Percentiles rank a stretch among this genome's conserved stretches.
These are phyloP conservation scores for Pholiota adiposa DNA, from an alignment of 1,284 basidiomycete genomes.

Conservation along the genomic window DNA sequence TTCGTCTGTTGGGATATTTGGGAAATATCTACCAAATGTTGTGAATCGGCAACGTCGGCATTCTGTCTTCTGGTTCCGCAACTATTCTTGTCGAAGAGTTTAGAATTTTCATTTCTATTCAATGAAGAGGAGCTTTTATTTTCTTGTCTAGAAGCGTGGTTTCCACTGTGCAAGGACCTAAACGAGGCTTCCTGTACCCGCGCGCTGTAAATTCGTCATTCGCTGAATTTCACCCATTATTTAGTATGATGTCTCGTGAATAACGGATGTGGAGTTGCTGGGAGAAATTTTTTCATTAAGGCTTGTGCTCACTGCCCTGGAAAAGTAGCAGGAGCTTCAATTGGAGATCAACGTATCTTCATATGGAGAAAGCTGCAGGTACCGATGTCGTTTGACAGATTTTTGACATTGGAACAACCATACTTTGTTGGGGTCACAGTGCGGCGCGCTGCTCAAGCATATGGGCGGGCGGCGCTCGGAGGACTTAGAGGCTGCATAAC, in stretches of 20 bases:
- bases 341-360: not conserved
- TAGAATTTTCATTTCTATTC: too few relatives aligned
- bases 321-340: not conserved
- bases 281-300: not conserved
- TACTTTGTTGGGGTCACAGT: not conserved
- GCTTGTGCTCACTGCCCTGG: not conserved
- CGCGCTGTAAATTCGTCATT: too few relatives aligned
- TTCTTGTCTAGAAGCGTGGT: not conserved
- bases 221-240: too few relatives aligned
- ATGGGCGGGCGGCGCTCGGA: not conserved
- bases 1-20: too few relatives aligned
- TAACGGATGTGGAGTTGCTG: not conserved
- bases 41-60: too few relatives aligned
- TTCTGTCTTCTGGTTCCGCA: too few relatives aligned
- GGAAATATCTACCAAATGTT: too few relatives aligned
- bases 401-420: not conserved
- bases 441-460: conserved; percentile 3
- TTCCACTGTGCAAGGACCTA: too few relatives aligned
- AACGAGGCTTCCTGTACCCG: too few relatives aligned
- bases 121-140: too few relatives aligned
- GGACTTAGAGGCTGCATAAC: conserved; percentile 1
- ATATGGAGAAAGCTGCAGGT: not conserved
- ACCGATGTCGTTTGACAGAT: not conserved
- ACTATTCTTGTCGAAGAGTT: too few relatives aligned
- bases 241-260: too few relatives aligned